Evolutionary conservation across 2,329 filamentous ascomycete genomes (phyloP), one percentile per base, ranked within the genome.

Genomic region (Rasamsonia emersonii): DNA sequence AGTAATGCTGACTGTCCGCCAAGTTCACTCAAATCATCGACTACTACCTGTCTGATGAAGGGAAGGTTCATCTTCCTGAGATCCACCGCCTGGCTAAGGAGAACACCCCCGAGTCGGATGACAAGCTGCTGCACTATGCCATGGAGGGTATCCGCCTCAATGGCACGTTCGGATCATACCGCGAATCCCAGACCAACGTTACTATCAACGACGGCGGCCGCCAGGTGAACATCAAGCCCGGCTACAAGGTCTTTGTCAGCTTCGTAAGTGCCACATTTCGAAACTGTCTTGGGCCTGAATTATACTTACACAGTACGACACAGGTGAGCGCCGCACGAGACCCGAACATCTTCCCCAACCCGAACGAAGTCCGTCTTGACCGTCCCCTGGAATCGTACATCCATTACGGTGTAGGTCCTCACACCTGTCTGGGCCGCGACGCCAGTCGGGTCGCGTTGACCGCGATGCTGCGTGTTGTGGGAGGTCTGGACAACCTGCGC

Each of bases 1-100:
- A 39, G 10, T 18, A 14, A 4, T 18, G 9, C 17, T 23, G 33
- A 19, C 26, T 23, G 9, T 23, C 2, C 2, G 7, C 4, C n/a
- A 8, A 77, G 68, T 85, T 86, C 50, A 75, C 79, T 2, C 79
- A 83, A 59, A 68, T 80, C 2, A 64, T 86, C 11, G 81, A 86
- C 50, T 86, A 74, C 59, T 86, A 82, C 50, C 67, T 86, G 4
- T 71, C 73, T 0, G 61, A 69, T 3, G 58, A 71, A 18, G 72
- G 75, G 43, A 57, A 64, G 33, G 43, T 61, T 9, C 65, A 85
- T 46, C 55, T 82, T 1, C 62, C 71, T 0, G 72, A 77, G 25
- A 68, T 88, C 33, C 69, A 79, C 43, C 61, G 61, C 11, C 61
- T 82, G 10, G 74, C 83, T 17, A 60, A 67, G 19, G 51, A 69